Percentiles rank a stretch among this genome's conserved stretches.
phyloP scores from a whole-genome alignment of 805 yeast genomes.

The Sugiyamaella qingdaonensis region DNA sequence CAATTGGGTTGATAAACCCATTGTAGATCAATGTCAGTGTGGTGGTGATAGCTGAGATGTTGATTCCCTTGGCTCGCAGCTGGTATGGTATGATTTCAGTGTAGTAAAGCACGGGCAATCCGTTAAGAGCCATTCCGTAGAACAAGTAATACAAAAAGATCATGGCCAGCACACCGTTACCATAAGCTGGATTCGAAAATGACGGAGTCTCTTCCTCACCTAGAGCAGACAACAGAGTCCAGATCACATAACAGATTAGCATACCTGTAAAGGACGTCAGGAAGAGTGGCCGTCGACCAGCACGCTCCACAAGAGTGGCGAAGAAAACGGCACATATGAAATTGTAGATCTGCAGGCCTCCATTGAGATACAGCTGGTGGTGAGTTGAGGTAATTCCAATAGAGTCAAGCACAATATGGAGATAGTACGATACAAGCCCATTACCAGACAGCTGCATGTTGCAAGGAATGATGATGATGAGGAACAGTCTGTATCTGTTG shows the following conservation, averaged over 20 bases:
- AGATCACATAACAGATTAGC: slow-evolving; percentile 24
- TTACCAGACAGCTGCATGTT: slow-evolving; percentile 14
- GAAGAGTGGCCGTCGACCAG: slow-evolving; percentile 7
- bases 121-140: slow-evolving; percentile 17
- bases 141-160: slow-evolving; percentile 3
- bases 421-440: slow-evolving; percentile 36
- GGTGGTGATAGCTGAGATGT: not conserved
- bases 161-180: slow-evolving; percentile 8
- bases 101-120: slow-evolving; percentile 31
- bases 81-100: slow-evolving; percentile 23
- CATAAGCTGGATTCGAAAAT: not conserved
- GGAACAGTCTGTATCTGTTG: slow-evolving; percentile 5
- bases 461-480: slow-evolving; percentile 7
- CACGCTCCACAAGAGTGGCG: not conserved
- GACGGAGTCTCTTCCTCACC: slow-evolving; percentile 35
- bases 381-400: slow-evolving; percentile 44
- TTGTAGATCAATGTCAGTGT: slow-evolving; percentile 1
- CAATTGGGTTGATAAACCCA: slow-evolving; percentile 33
- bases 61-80: slow-evolving; percentile 38
- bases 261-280: slow-evolving; percentile 7
- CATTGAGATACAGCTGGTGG: slow-evolving; percentile 10
- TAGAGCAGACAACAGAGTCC: slow-evolving; percentile 46
- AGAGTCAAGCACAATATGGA: slow-evolving; percentile 45
- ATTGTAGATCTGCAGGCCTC: slow-evolving; percentile 17
- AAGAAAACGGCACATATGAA: not conserved